Evolutionary conservation across 495 filamentous ascomycete genomes (phyloP).

Genomic region (Penicillium canariense): DNA sequence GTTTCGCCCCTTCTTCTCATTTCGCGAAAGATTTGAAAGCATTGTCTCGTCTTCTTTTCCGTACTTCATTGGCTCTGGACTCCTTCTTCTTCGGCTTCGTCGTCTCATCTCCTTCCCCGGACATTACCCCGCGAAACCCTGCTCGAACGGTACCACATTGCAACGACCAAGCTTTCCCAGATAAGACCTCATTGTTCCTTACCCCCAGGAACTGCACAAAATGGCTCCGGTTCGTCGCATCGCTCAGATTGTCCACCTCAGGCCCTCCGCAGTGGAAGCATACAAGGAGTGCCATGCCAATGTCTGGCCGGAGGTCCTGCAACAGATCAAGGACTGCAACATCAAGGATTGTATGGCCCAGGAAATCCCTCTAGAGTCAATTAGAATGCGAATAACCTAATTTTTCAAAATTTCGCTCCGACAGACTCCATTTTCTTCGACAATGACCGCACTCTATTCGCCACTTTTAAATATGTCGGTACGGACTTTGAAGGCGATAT

Average conservation of each 20-base stretch:
- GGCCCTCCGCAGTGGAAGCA: constrained; percentile 56
- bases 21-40: background rate
- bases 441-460: constrained; percentile 61
- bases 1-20: background rate
- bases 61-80: background rate
- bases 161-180: background rate
- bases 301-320: constrained; percentile 72
- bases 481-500: constrained; percentile 68
- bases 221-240: constrained; percentile 49
- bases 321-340: constrained; percentile 69
- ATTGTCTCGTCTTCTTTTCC: background rate
- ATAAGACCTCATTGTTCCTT: background rate
- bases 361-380: background rate
- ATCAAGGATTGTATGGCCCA: constrained; percentile 61
- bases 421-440: constrained; percentile 70
- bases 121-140: background rate
- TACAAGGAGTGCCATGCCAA: constrained; percentile 72
- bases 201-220: no score
- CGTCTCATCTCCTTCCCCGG: background rate
- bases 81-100: background rate
- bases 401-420: background rate
- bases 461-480: constrained; percentile 72
- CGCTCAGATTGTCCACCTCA: constrained; percentile 69
- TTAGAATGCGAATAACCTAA: background rate
- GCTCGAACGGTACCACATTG: background rate